Base-by-base conservation (phyloP, 2,329 filamentous ascomycete genomes). In the Cordyceps tenuipes region DNA sequence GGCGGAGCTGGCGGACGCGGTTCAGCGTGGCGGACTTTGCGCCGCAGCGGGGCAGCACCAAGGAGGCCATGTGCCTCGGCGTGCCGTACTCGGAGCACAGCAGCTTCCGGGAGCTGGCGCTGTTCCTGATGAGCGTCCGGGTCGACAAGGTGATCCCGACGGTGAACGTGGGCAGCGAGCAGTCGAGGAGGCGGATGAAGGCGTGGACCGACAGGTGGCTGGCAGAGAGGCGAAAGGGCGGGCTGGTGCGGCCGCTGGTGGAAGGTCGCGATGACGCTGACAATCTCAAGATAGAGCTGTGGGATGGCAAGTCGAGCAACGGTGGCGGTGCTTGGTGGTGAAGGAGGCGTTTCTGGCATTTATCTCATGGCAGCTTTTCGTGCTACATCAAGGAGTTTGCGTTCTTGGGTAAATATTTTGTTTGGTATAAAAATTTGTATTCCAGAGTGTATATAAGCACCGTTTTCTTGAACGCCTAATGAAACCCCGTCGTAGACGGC, bases 41-140 rank as follows among this genome's bases (percentile, higher is more conserved):
- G 0, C 87, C 91, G 0, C 91, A 96, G 73, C 82, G 91, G 4
- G 94, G 94, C 3, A 92, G 89, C 73, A 92, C 89, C 3, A 82
- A 82, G 52, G 87, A 93, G 66, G 89, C 89, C 43, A 87, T 88
- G 71, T 97, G 91, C 71, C 96, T 95, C 66, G 92, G 91, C 0
- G 94, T 97, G 2, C 94, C 94, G 2, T 99, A 99, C 71, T 92
- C 88, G 56, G 94, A 99, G 75, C 94, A 99, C 72, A 94, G 89
- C 71, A 95, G 90, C 63, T 99, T 99, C 70, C 82, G 93, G 46
- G 94, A 99, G 77, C 74, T 99, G 69, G 93, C 91, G 0, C 87
- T 97, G 82, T 99, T 99, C 70, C 84, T 93, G 66, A 94, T 94
- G 79, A 84, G 87, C 21, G 71, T 99, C 71, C 78, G 89, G 60